Evolutionary conservation across 371 early-diverging fungal genomes (phyloP), one percentile per base, ranked within the genome.

Genomic region (Parasitella parasitica): DNA sequence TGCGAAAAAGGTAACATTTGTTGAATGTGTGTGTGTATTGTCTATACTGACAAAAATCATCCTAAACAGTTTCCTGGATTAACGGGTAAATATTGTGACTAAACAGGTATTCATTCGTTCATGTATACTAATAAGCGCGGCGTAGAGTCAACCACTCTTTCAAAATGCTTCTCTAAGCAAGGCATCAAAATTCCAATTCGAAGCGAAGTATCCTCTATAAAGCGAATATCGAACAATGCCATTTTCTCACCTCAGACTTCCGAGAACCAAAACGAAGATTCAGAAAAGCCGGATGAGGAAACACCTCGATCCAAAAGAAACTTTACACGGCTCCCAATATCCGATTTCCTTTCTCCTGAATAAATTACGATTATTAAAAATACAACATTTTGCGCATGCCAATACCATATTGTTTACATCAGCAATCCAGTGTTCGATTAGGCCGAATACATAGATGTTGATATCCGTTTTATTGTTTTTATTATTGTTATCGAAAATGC

Each of bases 141-240:
- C 27, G 22, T 67, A 88, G 82, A 78, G 61, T 89, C 88, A 0
- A 88, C 88, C 1, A 65, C 72, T 8, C 71, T 90, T 0, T 88
- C 88, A 12, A 83, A 80, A 64, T 80, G 83, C 58, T 89, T 90
- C 67, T 84, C 87, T 20, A 76, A 75, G 46, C 87, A 89, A 66
- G 87, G 88, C 2, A 76, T 87, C 24, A 82, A 86, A 59, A 88
- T 87, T 39, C 83, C 88, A 13, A 86, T 90, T 49, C 77, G 87
- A 20, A 81, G 34, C 13, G 63, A 57, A 43, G 9, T 20, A 43
- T 43, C 43, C 11, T 43, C 43, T 3, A 18, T 43, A 0, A 43
- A 43, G 8, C 43, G 43, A 22, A 20, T 43, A 20, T 8, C 43
- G 8, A 43, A 43, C 20, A n/a, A n/a, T 18, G 11, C 43, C 43